Percentiles rank a stretch among this genome's conserved stretches.
phyloP scores from a whole-genome alignment of 495 filamentous ascomycete species.

The Stereocaulon alpinum region DNA sequence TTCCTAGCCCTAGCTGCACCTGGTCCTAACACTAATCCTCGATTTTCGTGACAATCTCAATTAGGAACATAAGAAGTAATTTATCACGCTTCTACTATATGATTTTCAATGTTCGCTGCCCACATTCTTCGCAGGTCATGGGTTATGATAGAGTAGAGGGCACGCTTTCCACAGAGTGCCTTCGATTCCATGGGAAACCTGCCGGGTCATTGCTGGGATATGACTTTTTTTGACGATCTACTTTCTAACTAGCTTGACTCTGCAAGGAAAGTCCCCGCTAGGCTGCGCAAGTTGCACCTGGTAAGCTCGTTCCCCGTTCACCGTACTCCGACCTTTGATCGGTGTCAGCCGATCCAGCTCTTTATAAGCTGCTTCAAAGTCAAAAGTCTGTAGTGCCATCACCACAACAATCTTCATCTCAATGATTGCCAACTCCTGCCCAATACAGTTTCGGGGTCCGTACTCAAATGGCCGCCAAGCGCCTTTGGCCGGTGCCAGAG shows the following conservation, averaged over 20 bases:
- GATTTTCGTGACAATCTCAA: too few relatives aligned
- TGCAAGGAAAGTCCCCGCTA: constrained; percentile 21
- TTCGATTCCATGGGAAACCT: too few relatives aligned
- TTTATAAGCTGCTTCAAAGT: constrained; percentile 19
- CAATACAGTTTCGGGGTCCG: constrained; percentile 41
- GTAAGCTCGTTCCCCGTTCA: constrained; percentile 23
- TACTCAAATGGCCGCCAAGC: constrained; percentile 39
- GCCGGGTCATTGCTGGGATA: too few relatives aligned
- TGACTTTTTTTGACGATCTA: background rate
- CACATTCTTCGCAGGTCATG: too few relatives aligned
- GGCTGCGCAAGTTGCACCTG: constrained; percentile 20
- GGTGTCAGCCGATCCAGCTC: constrained; percentile 13
- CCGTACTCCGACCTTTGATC: background rate
- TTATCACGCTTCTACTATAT: too few relatives aligned
- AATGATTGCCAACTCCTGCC: constrained; percentile 37
- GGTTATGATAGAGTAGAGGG: too few relatives aligned
- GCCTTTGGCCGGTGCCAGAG: constrained; percentile 26
- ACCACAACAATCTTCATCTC: constrained; percentile 37
- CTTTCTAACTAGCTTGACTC: constrained; percentile 6
- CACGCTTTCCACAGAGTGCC: too few relatives aligned
- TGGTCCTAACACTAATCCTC: too few relatives aligned
- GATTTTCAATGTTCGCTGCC: too few relatives aligned
- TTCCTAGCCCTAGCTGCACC: too few relatives aligned
- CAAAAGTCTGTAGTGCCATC: constrained; percentile 24
- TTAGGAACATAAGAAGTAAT: too few relatives aligned